phyloP scores from a whole-genome alignment of 176 grass and related monocot species.

The Echinochloa phyllopogon region DNA sequence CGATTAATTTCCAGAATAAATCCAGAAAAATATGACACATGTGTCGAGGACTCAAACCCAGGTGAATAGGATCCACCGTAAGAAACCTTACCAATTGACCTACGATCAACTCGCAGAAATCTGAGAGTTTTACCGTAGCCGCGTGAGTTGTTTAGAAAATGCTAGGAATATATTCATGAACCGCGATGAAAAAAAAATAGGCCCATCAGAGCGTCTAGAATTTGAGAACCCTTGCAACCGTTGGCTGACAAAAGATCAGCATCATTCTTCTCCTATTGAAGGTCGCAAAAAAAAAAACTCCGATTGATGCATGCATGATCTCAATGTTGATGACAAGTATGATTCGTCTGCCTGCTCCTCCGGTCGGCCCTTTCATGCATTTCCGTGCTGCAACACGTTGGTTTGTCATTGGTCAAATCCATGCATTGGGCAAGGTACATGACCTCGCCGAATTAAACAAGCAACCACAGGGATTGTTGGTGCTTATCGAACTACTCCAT shows the following conservation, averaged over 20 bases:
- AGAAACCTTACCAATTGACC: no score
- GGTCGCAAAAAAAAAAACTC: no score
- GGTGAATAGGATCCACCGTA: no score
- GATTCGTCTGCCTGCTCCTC: background rate
- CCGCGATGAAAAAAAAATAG: no score
- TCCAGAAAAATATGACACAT: no score
- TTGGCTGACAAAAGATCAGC: background rate
- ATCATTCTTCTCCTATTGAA: background rate
- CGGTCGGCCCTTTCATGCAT: background rate
- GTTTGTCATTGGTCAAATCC: background rate
- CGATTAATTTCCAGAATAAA: no score
- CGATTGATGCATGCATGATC: background rate
- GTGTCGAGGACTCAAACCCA: no score
- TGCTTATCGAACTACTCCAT: no score
- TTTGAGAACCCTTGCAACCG: background rate
- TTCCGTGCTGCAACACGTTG: background rate
- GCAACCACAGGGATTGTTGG: background rate
- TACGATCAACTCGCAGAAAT: no score
- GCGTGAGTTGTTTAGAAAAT: no score
- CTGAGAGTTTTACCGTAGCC: no score
- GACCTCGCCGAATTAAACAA: background rate
- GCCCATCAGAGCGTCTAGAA: background rate
- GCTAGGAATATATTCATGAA: no score
- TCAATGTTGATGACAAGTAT: background rate
- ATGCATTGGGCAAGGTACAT: background rate